These are phyloP conservation scores for Hydnomerulius pinastri DNA, from an alignment of 768 basidiomycete species.

Conservation along the genomic window DNA sequence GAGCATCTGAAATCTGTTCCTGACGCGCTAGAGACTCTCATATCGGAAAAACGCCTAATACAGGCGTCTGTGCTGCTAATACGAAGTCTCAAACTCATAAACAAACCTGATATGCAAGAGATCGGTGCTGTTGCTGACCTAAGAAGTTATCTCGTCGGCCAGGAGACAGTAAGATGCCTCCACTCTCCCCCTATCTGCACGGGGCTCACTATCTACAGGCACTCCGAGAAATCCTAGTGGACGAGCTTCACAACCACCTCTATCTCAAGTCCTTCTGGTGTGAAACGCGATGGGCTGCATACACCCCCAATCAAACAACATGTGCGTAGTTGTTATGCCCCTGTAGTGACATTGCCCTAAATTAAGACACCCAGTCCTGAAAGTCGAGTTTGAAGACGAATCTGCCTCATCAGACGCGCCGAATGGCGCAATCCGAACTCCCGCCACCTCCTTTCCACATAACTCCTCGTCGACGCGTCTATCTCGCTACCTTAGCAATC, in stretches of 20 bases:
- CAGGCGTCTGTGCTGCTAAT: constrained; percentile 88
- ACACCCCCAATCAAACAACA: constrained; percentile 73
- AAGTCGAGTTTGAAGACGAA: constrained; percentile 65
- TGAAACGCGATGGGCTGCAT: constrained; percentile 88
- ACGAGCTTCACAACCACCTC: constrained; percentile 95
- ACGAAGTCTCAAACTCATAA: constrained; percentile 85
- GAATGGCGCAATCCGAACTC: constrained; percentile 23
- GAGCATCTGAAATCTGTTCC: constrained; percentile 91
- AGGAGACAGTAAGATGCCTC: constrained; percentile 72
- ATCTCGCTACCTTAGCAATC: constrained; percentile 60
- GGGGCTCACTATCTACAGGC: constrained; percentile 52
- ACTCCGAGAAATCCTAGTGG: constrained; percentile 87
- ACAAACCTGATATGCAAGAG: constrained; percentile 89
- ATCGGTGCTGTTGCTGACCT: constrained; percentile 94
- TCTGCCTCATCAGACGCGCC: constrained; percentile 20
- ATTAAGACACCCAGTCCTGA: constrained; percentile 50
- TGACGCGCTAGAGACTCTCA: constrained; percentile 88
- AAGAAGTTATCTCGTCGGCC: constrained; percentile 76
- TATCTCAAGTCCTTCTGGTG: constrained; percentile 98
- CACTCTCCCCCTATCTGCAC: not conserved
- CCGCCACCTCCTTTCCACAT: constrained; percentile 40
- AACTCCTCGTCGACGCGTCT: constrained; percentile 50
- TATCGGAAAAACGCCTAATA: constrained; percentile 91
- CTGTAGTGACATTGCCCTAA: constrained; percentile 10
- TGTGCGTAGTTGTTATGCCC: constrained; percentile 51